Conservation (phyloP, 257 asterid genomes). For the Penstemon eatonii region DNA sequence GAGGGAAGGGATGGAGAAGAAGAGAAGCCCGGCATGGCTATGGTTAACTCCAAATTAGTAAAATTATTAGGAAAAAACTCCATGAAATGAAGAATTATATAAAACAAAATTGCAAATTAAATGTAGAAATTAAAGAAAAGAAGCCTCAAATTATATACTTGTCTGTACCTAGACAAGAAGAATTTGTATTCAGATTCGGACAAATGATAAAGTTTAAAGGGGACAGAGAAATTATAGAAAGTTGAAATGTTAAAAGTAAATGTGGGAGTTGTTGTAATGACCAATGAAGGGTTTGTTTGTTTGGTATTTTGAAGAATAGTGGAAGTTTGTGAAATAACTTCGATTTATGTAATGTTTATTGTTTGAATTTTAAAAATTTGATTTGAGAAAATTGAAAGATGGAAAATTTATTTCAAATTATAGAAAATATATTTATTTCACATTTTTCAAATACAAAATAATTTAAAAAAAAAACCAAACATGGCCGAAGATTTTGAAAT, state of each 20-base stretch:
- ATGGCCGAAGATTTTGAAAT: too few species aligned
- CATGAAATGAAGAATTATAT: slow-evolving; percentile 27
- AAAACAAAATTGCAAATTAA: background rate
- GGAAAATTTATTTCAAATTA: too few species aligned
- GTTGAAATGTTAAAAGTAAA: slow-evolving; percentile 29
- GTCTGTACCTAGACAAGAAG: slow-evolving; percentile 25
- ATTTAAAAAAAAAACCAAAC: background rate
- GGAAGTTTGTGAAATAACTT: too few species aligned
- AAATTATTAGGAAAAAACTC: slow-evolving; percentile 36
- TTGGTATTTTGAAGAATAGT: too few species aligned
- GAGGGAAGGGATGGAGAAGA: slow-evolving; percentile 53
- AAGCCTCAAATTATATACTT: slow-evolving; percentile 18
- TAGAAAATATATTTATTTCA: too few species aligned
- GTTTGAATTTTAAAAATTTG: too few species aligned
- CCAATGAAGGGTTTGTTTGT: too few species aligned
- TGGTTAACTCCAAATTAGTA: slow-evolving; percentile 58
- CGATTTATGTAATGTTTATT: too few species aligned
- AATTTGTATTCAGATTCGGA: slow-evolving; percentile 7
- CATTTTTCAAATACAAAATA: too few species aligned
- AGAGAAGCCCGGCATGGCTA: slow-evolving; percentile 63
- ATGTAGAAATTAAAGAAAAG: background rate
- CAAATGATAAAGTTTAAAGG: slow-evolving; percentile 32
- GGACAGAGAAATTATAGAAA: slow-evolving; percentile 29
- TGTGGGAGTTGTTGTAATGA: slow-evolving; percentile 32
- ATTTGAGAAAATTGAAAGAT: too few species aligned